Conservation (phyloP, 2,329 filamentous ascomycete species). For the Fusarium nematophilum region DNA sequence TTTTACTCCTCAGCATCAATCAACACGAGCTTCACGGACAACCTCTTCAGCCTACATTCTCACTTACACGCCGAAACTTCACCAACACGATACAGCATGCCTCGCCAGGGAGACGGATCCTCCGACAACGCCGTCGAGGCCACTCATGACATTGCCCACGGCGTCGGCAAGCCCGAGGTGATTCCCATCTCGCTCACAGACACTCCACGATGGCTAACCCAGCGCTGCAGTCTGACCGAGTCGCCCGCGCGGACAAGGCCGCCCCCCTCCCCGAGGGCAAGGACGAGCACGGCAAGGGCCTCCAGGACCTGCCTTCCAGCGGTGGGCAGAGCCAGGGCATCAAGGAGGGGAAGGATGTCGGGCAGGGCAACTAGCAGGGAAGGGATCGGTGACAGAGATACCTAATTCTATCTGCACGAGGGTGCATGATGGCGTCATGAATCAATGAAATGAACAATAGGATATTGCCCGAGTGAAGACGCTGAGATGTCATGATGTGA, state of each 20-base stretch:
- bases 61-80: background rate
- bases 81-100: conserved; percentile 52
- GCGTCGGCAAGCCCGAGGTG: conserved; percentile 54
- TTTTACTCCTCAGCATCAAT: conserved; percentile 9
- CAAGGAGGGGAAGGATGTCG: conserved; percentile 52
- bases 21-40: conserved; percentile 3
- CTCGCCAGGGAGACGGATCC: conserved; percentile 61
- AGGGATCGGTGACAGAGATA: conserved; percentile 20
- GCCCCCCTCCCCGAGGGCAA: conserved; percentile 58
- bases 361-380: conserved; percentile 51
- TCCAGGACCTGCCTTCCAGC: conserved; percentile 55
- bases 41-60: background rate
- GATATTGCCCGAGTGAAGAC: no score
- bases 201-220: background rate
- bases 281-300: conserved; percentile 55
- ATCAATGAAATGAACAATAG: conserved; percentile 32
- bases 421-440: conserved; percentile 29
- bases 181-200: background rate
- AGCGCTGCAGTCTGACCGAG: conserved; percentile 47
- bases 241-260: conserved; percentile 61
- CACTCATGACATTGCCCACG: conserved; percentile 58
- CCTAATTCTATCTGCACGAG: conserved; percentile 26
- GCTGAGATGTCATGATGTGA: no score
- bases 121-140: conserved; percentile 59
- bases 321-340: conserved; percentile 58